Evolutionary conservation across 2,329 filamentous ascomycete genomes (phyloP), one percentile per base, ranked within the genome.

Genomic region (Remersonia thermophila): DNA sequence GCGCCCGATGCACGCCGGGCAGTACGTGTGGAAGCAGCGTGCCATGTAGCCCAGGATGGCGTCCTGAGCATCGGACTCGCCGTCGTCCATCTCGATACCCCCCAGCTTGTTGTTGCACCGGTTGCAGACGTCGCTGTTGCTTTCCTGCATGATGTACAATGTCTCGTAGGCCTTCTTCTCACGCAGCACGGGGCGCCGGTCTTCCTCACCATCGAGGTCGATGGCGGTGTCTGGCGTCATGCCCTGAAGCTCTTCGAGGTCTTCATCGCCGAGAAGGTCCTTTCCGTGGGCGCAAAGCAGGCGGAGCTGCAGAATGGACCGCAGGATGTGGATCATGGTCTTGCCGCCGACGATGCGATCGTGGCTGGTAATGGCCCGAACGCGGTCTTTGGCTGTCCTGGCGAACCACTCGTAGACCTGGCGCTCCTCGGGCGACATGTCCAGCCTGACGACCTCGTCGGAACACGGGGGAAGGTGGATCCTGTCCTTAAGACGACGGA

Each of bases 251-350:
- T 81, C 67, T 46, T 80, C 77, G 31, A 93, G 63, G 50, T 96
- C 89, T 14, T 89, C 80, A 26, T 87, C 77, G 38, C 78, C 83
- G 3, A 98, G 69, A 7, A 98, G 71, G 41, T 96, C 89, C 45
- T 81, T 82, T n/a, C 91, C 91, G 54, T 95, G 89, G 1, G 87
- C 91, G 53, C 87, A 95, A 35, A 96, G 81, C 28, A 93, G 69
- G 8, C 91, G 83, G 13, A 98, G 72, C 20, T 89, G 80, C 46
- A 93, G 71, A 51, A 98, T 94, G 4, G 85, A 83, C 46, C 91
- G 87, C 42, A 98, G 62, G 32, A 98, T 91, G 49, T 94, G 84
- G 32, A 91, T 87, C 52, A 94, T 95, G n/a, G 83, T 81, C 47
- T 80, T 84, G 29, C 87, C 89, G 28, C 81, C 82, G 34, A 91